phyloP scores from a whole-genome alignment of 768 basidiomycete species.

The Cystobasidium ongulense region DNA sequence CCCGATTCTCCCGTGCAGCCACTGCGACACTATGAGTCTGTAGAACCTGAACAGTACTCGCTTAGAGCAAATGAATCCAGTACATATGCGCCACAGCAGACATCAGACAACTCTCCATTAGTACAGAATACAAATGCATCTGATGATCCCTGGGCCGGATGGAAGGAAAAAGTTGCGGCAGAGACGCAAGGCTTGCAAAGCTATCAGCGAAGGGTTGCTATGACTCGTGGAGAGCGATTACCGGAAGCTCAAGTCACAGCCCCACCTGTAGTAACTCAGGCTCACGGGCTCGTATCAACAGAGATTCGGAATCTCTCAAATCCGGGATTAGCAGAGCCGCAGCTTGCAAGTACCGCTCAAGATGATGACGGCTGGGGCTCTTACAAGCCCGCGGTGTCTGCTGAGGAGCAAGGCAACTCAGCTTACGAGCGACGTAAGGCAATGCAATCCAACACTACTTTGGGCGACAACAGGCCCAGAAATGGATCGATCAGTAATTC shows the following conservation, averaged over 20 bases:
- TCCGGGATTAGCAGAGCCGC: neutral
- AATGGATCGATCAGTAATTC: neutral
- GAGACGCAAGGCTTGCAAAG: neutral
- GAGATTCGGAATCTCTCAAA: neutral
- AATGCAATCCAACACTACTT: neutral
- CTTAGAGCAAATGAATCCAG: too few species aligned
- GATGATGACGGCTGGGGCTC: constrained; percentile 17
- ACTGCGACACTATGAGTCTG: too few species aligned
- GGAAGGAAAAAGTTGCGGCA: neutral
- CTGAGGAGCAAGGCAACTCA: neutral
- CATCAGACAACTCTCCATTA: neutral
- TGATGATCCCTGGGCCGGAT: neutral
- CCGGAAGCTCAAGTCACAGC: neutral
- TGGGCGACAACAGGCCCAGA: neutral
- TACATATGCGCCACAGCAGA: neutral
- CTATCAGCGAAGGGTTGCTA: neutral
- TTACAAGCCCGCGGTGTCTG: neutral
- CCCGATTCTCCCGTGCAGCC: too few species aligned
- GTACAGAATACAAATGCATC: neutral
- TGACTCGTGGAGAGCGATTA: neutral
- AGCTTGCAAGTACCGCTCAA: neutral
- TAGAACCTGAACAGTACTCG: too few species aligned
- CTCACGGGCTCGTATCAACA: neutral
- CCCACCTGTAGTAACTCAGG: neutral
- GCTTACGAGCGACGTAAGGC: neutral